phyloP scores from a whole-genome alignment of 1,284 basidiomycete species.

The Waitea zeae region DNA sequence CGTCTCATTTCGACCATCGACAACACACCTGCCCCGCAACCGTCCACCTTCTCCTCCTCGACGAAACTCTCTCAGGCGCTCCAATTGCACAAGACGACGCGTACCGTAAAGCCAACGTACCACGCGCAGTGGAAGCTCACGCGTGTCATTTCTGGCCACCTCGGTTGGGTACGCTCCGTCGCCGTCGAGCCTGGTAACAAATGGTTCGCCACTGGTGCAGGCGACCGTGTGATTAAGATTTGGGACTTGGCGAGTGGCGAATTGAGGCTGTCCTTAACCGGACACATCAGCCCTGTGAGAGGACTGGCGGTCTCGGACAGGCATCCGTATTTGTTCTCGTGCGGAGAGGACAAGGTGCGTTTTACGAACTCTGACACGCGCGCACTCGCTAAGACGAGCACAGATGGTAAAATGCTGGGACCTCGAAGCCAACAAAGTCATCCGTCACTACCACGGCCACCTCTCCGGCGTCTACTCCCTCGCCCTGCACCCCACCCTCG shows the following conservation, averaged over 20 bases:
- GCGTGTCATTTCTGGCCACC: constrained; percentile 93
- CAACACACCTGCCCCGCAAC: constrained; percentile 40
- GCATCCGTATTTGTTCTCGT: constrained; percentile 96
- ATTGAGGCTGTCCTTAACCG: constrained; percentile 88
- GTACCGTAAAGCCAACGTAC: constrained; percentile 86
- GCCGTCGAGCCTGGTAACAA: constrained; percentile 96
- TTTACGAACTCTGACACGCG: neutral
- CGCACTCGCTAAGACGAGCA: neutral
- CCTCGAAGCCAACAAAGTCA: constrained; percentile 96
- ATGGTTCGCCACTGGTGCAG: constrained; percentile 97
- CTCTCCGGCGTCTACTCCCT: constrained; percentile 90
- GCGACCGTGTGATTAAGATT: constrained; percentile 98
- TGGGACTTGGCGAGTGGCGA: constrained; percentile 97
- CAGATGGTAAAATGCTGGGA: constrained; percentile 99
- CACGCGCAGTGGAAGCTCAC: constrained; percentile 94
- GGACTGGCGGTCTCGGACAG: constrained; percentile 84
- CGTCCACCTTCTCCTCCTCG: constrained; percentile 48
- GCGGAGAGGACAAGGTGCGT: constrained; percentile 88
- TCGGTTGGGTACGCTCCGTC: constrained; percentile 95
- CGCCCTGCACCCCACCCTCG: constrained; percentile 86
- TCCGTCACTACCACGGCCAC: constrained; percentile 96
- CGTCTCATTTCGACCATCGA: constrained; percentile 55
- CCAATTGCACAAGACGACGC: constrained; percentile 77
- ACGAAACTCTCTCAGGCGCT: constrained; percentile 70
- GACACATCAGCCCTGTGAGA: constrained; percentile 94